Conservation (phyloP, 495 filamentous ascomycete species). For the Aspergillus affinis region DNA sequence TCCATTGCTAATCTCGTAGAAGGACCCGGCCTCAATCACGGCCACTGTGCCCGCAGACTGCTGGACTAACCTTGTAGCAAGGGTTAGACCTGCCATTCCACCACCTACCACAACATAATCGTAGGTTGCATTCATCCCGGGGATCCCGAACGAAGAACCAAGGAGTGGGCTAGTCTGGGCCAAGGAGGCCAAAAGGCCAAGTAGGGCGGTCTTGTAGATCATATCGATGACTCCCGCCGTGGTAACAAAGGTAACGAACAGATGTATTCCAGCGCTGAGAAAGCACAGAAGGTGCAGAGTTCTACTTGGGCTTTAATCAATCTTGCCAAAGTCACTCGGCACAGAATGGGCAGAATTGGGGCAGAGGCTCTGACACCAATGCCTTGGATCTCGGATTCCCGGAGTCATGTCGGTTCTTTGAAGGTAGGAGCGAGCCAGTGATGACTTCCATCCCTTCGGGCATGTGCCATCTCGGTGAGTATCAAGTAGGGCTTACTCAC, state of each 20-base stretch:
- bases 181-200: neutral
- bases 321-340: neutral
- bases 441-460: neutral
- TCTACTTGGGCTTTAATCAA: neutral
- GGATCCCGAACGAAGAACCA: neutral
- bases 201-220: neutral
- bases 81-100: constrained; percentile 46
- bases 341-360: neutral
- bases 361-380: neutral
- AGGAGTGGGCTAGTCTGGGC: neutral
- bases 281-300: neutral
- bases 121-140: constrained; percentile 21
- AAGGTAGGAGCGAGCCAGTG: neutral
- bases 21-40: constrained; percentile 54
- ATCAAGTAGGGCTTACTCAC: neutral
- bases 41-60: constrained; percentile 30
- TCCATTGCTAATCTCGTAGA: constrained; percentile 48
- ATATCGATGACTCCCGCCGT: neutral
- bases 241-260: neutral
- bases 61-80: constrained; percentile 44
- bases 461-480: neutral
- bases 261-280: too few species aligned
- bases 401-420: neutral
- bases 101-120: constrained; percentile 52
- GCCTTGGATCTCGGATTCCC: neutral